These are phyloP conservation scores for Tripterygium wilfordii DNA, from an alignment of 177 flowering plant species.

Conservation along the genomic window DNA sequence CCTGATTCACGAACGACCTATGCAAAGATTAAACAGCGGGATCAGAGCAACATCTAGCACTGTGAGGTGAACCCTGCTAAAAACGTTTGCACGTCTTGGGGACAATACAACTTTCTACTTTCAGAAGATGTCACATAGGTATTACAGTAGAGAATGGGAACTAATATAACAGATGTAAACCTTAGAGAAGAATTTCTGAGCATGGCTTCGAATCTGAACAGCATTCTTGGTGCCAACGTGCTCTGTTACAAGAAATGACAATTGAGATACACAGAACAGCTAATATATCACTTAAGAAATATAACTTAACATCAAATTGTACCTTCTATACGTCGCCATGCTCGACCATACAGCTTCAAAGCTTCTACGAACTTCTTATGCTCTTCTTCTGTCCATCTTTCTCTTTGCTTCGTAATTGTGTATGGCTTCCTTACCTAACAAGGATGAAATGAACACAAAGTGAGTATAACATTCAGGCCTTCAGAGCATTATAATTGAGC, in stretches of 20 bases:
- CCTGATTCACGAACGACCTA: slow-evolving; percentile 62
- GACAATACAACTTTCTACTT: slow-evolving; percentile 10
- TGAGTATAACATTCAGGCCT: not conserved
- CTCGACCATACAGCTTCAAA: slow-evolving; percentile 38
- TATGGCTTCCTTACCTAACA: slow-evolving; percentile 47
- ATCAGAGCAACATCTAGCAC: slow-evolving; percentile 9
- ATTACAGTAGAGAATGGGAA: slow-evolving; percentile 14
- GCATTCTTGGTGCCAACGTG: slow-evolving; percentile 44
- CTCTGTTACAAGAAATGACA: slow-evolving; percentile 17
- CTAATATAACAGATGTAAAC: slow-evolving; percentile 23
- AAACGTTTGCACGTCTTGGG: slow-evolving; percentile 12
- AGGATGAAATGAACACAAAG: too few relatives aligned
- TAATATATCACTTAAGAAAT: not conserved
- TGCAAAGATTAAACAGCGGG: slow-evolving; percentile 2
- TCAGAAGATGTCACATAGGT: slow-evolving; percentile 8
- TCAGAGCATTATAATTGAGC: not conserved
- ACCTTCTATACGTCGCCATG: slow-evolving; percentile 46
- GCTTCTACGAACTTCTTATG: slow-evolving; percentile 43
- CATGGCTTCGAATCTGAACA: slow-evolving; percentile 47
- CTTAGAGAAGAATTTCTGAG: slow-evolving; percentile 40
- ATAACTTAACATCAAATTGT: not conserved
- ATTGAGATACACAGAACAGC: not conserved
- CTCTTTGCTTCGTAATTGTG: slow-evolving; percentile 45
- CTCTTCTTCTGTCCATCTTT: slow-evolving; percentile 45
- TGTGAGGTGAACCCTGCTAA: slow-evolving; percentile 9